A percentile compares a stretch with the other conserved stretches of the same genome.
Conservation (phyloP, 78 protist genomes). For the Chrysochromulina tobinii region DNA sequence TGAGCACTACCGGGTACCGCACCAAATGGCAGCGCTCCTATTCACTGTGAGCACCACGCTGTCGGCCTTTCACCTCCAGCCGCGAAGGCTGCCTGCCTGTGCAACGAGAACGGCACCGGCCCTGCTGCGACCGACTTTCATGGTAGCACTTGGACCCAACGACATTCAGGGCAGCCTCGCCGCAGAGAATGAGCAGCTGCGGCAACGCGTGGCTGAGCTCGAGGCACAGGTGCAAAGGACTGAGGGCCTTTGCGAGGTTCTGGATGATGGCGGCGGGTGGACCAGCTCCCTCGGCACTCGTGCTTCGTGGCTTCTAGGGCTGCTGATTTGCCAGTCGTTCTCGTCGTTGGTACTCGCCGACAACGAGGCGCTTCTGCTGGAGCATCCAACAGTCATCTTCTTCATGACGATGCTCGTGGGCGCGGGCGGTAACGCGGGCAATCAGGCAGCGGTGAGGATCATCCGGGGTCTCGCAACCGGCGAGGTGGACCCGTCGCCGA, state of each 20-base stretch:
- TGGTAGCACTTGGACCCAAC: too few species aligned
- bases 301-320: constrained; percentile 24
- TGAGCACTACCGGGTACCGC: too few species aligned
- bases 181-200: not conserved
- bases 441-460: constrained; percentile 38
- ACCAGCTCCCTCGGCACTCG: not conserved
- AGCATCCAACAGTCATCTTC: constrained; percentile 26
- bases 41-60: too few species aligned
- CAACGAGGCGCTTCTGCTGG: constrained; percentile 15
- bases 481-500: not conserved
- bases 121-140: too few species aligned
- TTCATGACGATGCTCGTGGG: constrained; percentile 60
- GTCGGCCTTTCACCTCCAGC: too few species aligned
- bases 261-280: not conserved
- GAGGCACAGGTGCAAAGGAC: not conserved
- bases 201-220: not conserved
- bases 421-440: constrained; percentile 59
- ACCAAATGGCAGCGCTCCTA: too few species aligned
- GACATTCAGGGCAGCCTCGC: too few species aligned
- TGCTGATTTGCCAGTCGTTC: constrained; percentile 35
- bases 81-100: too few species aligned
- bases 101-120: too few species aligned
- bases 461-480: constrained; percentile 33
- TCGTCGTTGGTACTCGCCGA: not conserved
- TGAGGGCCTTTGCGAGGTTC: not conserved